Base-by-base conservation (phyloP, 805 yeast genomes). In the Saturnispora silvae region DNA sequence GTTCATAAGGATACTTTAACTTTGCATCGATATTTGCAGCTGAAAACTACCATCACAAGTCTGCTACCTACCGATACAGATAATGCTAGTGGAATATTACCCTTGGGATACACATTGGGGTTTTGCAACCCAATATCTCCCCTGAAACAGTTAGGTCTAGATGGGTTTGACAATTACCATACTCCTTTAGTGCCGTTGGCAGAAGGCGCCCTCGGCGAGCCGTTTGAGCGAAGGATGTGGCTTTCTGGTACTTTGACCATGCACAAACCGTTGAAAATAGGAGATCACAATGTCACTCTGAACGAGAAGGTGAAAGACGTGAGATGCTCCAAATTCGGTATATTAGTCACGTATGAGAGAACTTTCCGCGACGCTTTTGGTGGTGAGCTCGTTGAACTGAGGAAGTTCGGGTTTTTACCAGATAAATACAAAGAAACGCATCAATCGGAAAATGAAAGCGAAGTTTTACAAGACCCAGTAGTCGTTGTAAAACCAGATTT, bases 141-240 rank as follows among this genome's bases (percentile, higher is more conserved):
- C 27, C 77, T 70, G 37, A 33, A 45, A 1, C 56, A 57, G 3
- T 51, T 84, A 15, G 77, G 80, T 2, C 33, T 46, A 2, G 96
- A 86, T 55, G 95, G 96, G 1, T 86, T 84, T 56, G 94, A 81
- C 45, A 66, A 76, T 32, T 73, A 80, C 46, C 92, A 81, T 41
- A 74, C 86, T 1, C 94, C 94, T 0, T 49, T 56, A 1, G n/a
- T n/a, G n/a, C n/a, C n/a, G n/a, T 40, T 45, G 3, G 19, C 33
- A 17, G 28, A 28, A 28, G 28, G 28, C 15, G 5, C 11, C 10
- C 7, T 11, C 5, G 23, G 20, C 9, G 23, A 34, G 4, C 47
- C 54, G 22, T 57, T 58, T 16, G 80, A 68, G 48, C 58, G 89
- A 42, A 62, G 96, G 18, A 67, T 87, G 72, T 86, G 96, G 96